Evolutionary conservation across 2,329 filamentous ascomycete species (phyloP).

Genomic region (Ophiosphaerella herpotricha): DNA sequence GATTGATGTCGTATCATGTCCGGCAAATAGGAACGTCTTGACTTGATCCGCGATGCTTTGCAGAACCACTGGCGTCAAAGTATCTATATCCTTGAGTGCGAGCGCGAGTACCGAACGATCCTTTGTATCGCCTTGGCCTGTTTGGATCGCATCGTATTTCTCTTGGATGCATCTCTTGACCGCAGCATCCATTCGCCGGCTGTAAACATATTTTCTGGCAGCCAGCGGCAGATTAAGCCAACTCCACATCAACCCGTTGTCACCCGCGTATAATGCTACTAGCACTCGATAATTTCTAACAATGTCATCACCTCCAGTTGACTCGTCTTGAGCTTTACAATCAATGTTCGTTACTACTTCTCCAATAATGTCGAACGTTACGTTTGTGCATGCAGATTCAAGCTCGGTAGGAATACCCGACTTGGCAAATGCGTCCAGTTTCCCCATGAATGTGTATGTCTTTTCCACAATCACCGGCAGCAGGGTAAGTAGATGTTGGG

Average conservation of each 20-base stretch:
- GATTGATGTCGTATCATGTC: slow-evolving; percentile 52
- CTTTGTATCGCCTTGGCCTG: slow-evolving; percentile 20
- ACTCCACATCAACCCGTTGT: slow-evolving; percentile 24
- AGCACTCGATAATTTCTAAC: slow-evolving; percentile 30
- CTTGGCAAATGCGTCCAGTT: slow-evolving; percentile 32
- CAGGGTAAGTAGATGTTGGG: slow-evolving; percentile 42
- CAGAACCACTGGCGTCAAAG: slow-evolving; percentile 43
- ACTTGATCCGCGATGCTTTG: slow-evolving; percentile 46
- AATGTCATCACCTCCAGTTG: slow-evolving; percentile 25
- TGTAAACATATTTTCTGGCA: slow-evolving; percentile 24
- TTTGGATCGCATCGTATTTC: slow-evolving; percentile 32
- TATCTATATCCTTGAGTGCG: slow-evolving; percentile 32
- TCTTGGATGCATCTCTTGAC: slow-evolving; percentile 33
- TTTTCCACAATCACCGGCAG: slow-evolving; percentile 44
- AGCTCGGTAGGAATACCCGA: slow-evolving; percentile 31
- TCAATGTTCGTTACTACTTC: slow-evolving; percentile 36
- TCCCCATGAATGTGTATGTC: slow-evolving; percentile 37
- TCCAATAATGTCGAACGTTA: slow-evolving; percentile 45
- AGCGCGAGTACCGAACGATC: slow-evolving; percentile 44
- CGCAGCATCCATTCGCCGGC: slow-evolving; percentile 27
- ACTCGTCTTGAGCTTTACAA: slow-evolving; percentile 33
- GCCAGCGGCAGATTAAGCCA: slow-evolving; percentile 27
- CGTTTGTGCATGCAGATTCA: slow-evolving; percentile 36
- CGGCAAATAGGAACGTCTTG: slow-evolving; percentile 54
- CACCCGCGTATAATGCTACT: slow-evolving; percentile 20